Evolutionary conservation across 1,284 basidiomycete species (phyloP), one percentile per base, ranked within the genome.

Genomic region (Puccinia horiana): DNA sequence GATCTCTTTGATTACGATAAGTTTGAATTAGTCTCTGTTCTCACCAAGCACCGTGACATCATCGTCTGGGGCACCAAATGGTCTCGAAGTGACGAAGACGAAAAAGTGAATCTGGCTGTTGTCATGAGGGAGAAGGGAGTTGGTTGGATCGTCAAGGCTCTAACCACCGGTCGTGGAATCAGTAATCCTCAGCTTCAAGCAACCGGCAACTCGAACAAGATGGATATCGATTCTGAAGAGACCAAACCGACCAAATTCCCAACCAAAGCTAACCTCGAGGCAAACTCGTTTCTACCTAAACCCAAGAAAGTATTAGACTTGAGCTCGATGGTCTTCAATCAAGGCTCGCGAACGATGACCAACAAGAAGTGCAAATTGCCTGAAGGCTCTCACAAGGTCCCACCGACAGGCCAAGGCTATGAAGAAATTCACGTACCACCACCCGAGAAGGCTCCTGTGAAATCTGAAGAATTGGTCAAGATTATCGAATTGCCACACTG

Each of bases 21-120:
- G 86, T 98, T 97, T 89, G 92, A 95, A 82, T 90, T 96, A 82
- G 95, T 95, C 85, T 93, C 93, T 37, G 92, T 92, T 79, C 92
- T 99, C 86, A 91, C 96, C 86, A 96, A 96, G 88, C 98, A 99
- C 88, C 92, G 96, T 77, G 97, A 99, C 79, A 92, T 95, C 81
- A 90, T 99, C 75, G 94, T 98, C 0, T 99, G 97, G 97, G 98
- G 96, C 86, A 99, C 97, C 61, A 96, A 96, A 87, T 90, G 98
- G 70, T 94, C 95, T 86, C 91, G 96, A 63, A 93, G 93, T 75
- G 92, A 93, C 85, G 94, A 93, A 0, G 93, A 98, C 81, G 95
- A 96, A 87, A 91, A 93, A 79, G 91, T 96, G 81, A 95, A 99
- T 85, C 90, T 98, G 52, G 95, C 99, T 88, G 97, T 99, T 1